Evolutionary conservation across 805 yeast genomes (phyloP).

Genomic region (Kuraishia capsulata): DNA sequence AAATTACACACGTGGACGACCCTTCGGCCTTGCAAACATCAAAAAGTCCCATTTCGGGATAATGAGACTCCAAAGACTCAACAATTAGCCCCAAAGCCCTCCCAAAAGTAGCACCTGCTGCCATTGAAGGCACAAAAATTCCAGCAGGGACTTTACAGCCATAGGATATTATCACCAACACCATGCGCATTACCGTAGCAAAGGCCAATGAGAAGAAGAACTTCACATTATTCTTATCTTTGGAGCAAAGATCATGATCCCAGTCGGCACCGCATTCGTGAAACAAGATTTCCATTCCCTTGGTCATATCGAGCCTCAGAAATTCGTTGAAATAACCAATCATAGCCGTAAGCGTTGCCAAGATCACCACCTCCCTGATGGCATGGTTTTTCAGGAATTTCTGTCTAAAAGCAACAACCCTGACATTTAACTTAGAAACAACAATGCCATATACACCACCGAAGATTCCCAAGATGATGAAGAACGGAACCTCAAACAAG

Average conservation of each 20-base stretch:
- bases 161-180: conserved; percentile 74
- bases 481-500: conserved; percentile 74
- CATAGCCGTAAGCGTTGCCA: conserved; percentile 63
- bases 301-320: conserved; percentile 86
- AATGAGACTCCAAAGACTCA: conserved; percentile 34
- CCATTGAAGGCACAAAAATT: conserved; percentile 93
- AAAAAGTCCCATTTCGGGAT: conserved; percentile 26
- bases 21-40: conserved; percentile 21
- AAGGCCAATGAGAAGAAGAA: conserved; percentile 45
- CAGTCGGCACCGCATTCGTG: conserved; percentile 59
- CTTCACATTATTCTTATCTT: conserved; percentile 16
- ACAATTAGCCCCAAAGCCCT: conserved; percentile 74
- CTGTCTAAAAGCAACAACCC: conserved; percentile 71
- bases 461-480: conserved; percentile 70
- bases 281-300: conserved; percentile 83
- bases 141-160: conserved; percentile 98
- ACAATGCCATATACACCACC: conserved; percentile 88
- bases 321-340: conserved; percentile 80
- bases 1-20: conserved; percentile 57
- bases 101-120: conserved; percentile 93
- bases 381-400: conserved; percentile 49
- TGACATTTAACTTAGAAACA: conserved; percentile 66
- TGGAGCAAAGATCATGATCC: conserved; percentile 29
- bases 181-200: conserved; percentile 67
- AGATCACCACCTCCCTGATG: conserved; percentile 57